Evolutionary conservation across 2,329 filamentous ascomycete genomes (phyloP).

Genomic region (Phialocephala sp.): DNA sequence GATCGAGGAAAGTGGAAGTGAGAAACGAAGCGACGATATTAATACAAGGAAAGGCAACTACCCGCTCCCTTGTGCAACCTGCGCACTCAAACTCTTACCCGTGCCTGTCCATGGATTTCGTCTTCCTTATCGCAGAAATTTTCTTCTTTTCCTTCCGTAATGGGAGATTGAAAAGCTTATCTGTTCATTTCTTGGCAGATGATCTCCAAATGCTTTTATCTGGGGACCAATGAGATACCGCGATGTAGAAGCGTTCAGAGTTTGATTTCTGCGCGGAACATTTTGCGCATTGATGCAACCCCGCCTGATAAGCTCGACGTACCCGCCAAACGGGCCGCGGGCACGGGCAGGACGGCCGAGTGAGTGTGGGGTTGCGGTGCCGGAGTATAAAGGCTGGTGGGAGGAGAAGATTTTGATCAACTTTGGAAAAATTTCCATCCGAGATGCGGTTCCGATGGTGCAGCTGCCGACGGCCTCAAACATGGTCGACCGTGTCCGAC

Average conservation of each 20-base stretch:
- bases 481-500: neutral
- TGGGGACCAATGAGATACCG: slow-evolving; percentile 10
- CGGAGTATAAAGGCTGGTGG: slow-evolving; percentile 1
- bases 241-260: slow-evolving; percentile 2
- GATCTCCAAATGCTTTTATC: slow-evolving; percentile 8
- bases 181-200: slow-evolving; percentile 8
- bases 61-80: neutral
- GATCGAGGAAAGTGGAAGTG: no score
- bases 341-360: neutral
- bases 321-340: slow-evolving; percentile 10
- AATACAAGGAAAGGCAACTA: neutral
- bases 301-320: slow-evolving; percentile 18
- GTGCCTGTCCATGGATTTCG: neutral
- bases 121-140: slow-evolving; percentile 19
- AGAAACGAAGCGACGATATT: neutral
- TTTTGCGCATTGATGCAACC: neutral
- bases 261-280: neutral
- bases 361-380: slow-evolving; percentile 16
- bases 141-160: slow-evolving; percentile 2
- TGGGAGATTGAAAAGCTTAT: slow-evolving; percentile 9
- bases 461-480: neutral
- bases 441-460: neutral
- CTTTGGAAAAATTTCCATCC: neutral
- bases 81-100: neutral
- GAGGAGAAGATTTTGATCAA: slow-evolving; percentile 4